Conservation (phyloP, 2,329 filamentous ascomycete species). For the Sclerotinia borealis region DNA sequence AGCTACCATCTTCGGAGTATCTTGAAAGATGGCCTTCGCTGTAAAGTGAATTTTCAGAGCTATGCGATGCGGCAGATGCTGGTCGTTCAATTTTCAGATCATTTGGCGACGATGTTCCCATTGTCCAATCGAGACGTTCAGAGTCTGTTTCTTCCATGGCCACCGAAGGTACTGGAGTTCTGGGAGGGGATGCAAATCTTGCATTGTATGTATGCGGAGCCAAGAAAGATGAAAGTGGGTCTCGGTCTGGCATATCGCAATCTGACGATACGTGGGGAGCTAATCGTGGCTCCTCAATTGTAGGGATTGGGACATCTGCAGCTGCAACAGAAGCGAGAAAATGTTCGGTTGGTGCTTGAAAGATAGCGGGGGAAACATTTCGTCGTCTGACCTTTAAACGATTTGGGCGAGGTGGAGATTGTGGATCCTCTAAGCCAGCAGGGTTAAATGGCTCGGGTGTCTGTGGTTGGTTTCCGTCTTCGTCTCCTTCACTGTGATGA, state of each 20-base stretch:
- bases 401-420: constrained; percentile 28
- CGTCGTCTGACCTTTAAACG: constrained; percentile 30
- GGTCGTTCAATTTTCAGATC: constrained; percentile 26
- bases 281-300: constrained; percentile 51
- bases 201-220: constrained; percentile 20
- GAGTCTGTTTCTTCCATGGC: constrained; percentile 16
- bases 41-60: constrained; percentile 48
- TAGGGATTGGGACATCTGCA: constrained; percentile 58
- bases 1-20: constrained; percentile 50
- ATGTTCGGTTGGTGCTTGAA: constrained; percentile 53
- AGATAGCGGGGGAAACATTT: constrained; percentile 26
- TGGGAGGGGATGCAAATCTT: constrained; percentile 43
- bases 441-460: constrained; percentile 28
- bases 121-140: constrained; percentile 30
- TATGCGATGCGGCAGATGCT: constrained; percentile 25
- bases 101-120: constrained; percentile 17
- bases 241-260: constrained; percentile 25
- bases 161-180: constrained; percentile 46
- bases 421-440: constrained; percentile 23
- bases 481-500: constrained; percentile 21
- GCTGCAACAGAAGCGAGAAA: constrained; percentile 63
- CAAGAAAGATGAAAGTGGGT: constrained; percentile 18
- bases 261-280: constrained; percentile 25
- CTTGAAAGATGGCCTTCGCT: constrained; percentile 52
- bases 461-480: constrained; percentile 21